Evolutionary conservation across 2,329 filamentous ascomycete genomes (phyloP).

Genomic region (Colletotrichum phormii): DNA sequence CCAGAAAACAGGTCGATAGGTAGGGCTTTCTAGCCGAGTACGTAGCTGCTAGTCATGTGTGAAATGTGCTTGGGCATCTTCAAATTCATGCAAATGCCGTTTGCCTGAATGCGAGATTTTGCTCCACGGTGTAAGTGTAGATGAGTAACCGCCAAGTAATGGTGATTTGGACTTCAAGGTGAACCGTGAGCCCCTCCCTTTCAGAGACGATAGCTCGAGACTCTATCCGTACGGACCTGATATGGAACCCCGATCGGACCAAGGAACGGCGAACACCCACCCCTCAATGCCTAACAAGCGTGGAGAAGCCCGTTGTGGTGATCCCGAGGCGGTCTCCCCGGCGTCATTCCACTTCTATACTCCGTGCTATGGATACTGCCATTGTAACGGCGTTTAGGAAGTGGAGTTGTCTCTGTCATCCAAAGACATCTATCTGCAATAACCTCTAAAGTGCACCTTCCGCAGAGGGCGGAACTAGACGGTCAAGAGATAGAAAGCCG

Average conservation of each 20-base stretch:
- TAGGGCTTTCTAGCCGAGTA: neutral
- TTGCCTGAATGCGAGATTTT: neutral
- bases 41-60: neutral
- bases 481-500: slow-evolving; percentile 22
- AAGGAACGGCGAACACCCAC: no score
- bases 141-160: neutral
- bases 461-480: neutral
- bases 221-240: neutral
- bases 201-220: neutral
- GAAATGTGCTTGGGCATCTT: neutral
- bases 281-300: neutral
- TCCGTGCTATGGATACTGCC: no score
- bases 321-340: neutral
- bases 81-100: neutral
- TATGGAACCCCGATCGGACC: neutral
- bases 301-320: neutral
- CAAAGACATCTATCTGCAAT: slow-evolving; percentile 7
- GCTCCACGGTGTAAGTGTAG: neutral
- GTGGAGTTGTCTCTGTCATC: neutral
- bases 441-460: neutral
- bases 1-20: neutral
- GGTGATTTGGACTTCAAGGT: neutral
- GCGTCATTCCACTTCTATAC: neutral
- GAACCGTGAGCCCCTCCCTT: neutral
- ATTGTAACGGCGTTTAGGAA: neutral